Percentiles rank a stretch among this genome's conserved stretches.
Conservation (phyloP, 2,329 filamentous ascomycete species). For the Penicillium brevicompactum region DNA sequence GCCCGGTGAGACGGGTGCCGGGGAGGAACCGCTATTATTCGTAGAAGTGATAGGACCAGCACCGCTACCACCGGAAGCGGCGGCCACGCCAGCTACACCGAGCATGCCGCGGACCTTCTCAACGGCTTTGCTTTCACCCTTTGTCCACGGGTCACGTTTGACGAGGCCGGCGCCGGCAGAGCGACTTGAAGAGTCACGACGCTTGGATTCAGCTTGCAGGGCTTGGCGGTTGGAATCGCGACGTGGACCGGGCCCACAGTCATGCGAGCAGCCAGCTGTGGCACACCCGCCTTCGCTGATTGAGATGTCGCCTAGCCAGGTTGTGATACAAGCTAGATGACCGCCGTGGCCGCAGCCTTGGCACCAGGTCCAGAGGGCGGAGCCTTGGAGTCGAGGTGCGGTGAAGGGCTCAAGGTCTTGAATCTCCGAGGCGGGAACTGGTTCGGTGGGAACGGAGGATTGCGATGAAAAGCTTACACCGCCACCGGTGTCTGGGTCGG, state of each 20-base stretch:
- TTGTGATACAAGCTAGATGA: conserved; percentile 59
- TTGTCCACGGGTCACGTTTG: conserved; percentile 49
- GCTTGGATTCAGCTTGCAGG: conserved; percentile 35
- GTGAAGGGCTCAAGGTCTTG: conserved; percentile 30
- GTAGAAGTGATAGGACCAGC: conserved; percentile 21
- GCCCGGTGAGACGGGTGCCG: conserved; percentile 31
- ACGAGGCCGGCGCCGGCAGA: conserved; percentile 39
- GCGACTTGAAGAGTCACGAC: conserved; percentile 34
- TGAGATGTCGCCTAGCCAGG: conserved; percentile 56
- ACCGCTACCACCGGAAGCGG: conserved; percentile 29
- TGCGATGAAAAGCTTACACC: conserved; percentile 47
- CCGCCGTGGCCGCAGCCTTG: conserved; percentile 63
- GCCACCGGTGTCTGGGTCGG: conserved; percentile 20
- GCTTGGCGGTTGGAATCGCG: conserved; percentile 43
- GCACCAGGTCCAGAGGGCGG: conserved; percentile 58
- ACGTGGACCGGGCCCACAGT: conserved; percentile 56
- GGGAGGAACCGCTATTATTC: conserved; percentile 18
- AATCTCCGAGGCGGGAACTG: conserved; percentile 27
- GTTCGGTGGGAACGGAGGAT: conserved; percentile 43
- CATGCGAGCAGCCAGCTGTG: conserved; percentile 61
- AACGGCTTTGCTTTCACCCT: conserved; percentile 48
- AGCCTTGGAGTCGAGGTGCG: conserved; percentile 33
- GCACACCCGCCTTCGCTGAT: conserved; percentile 59
- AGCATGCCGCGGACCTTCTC: conserved; percentile 50
- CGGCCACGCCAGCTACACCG: conserved; percentile 37